A percentile compares a stretch with the other conserved stretches of the same genome.
phyloP scores from a whole-genome alignment of 2,329 filamentous ascomycete genomes.

The Metarhizium rileyi region DNA sequence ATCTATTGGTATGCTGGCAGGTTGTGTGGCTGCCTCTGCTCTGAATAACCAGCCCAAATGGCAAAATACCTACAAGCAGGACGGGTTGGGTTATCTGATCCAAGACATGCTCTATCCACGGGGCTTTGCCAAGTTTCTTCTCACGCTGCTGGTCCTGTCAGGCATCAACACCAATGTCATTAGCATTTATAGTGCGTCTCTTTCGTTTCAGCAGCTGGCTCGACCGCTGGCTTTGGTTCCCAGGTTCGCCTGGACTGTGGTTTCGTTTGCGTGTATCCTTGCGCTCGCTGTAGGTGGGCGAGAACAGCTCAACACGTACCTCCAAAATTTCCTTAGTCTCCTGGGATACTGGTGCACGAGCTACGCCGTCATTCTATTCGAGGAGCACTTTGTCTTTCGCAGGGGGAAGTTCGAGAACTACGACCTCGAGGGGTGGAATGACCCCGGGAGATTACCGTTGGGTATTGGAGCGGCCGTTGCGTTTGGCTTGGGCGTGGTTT shows the following conservation, averaged over 20 bases:
- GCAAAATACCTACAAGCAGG: conserved; percentile 24
- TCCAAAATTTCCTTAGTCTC: conserved; percentile 34
- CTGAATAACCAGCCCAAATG: conserved; percentile 30
- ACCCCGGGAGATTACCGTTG: conserved; percentile 28
- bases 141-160: conserved; percentile 27
- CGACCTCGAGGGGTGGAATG: conserved; percentile 35
- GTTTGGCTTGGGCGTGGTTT: conserved; percentile 30
- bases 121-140: conserved; percentile 35
- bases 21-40: conserved; percentile 31
- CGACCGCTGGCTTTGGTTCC: conserved; percentile 25
- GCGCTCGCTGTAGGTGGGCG: conserved; percentile 30
- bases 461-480: conserved; percentile 33
- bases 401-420: conserved; percentile 29
- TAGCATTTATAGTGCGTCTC: conserved; percentile 28
- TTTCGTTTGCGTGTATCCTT: conserved; percentile 30
- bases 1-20: conserved; percentile 36
- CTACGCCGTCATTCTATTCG: conserved; percentile 30
- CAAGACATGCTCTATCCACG: conserved; percentile 32
- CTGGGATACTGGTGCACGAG: conserved; percentile 37
- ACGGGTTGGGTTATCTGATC: conserved; percentile 35
- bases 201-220: conserved; percentile 31
- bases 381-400: conserved; percentile 33
- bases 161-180: conserved; percentile 28
- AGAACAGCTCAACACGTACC: conserved; percentile 27
- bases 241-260: conserved; percentile 29